These are phyloP conservation scores for Chaetoceros muelleri DNA, from an alignment of 108 stramenopile genomes.

Conservation along the genomic window DNA sequence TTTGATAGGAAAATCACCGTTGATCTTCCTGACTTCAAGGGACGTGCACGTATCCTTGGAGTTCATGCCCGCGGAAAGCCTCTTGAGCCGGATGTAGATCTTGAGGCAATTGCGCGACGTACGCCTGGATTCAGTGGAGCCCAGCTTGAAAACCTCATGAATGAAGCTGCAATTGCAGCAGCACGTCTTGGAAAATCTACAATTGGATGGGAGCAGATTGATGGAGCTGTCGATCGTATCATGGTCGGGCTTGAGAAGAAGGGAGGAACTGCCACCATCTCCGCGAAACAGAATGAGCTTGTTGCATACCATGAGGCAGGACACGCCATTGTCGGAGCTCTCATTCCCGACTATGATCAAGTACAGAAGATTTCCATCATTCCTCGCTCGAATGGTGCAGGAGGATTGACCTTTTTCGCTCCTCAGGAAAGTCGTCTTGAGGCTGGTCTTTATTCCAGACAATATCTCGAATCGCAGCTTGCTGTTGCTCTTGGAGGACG, in stretches of 20 bases:
- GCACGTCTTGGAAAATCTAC: slow-evolving; percentile 59
- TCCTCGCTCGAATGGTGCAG: slow-evolving; percentile 86
- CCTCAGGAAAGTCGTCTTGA: slow-evolving; percentile 88
- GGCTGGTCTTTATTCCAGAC: slow-evolving; percentile 81
- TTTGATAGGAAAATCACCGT: slow-evolving; percentile 97
- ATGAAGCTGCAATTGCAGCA: slow-evolving; percentile 93
- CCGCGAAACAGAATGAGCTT: slow-evolving; percentile 60
- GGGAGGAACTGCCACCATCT: slow-evolving; percentile 64
- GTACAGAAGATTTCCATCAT: slow-evolving; percentile 98
- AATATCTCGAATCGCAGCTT: slow-evolving; percentile 88
- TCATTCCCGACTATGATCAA: slow-evolving; percentile 85
- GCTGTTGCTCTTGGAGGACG: slow-evolving; percentile 95
- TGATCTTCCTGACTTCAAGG: slow-evolving; percentile 90
- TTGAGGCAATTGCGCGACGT: slow-evolving; percentile 79
- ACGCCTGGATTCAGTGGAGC: slow-evolving; percentile 98
- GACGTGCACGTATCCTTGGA: slow-evolving; percentile 82
- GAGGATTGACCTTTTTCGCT: slow-evolving; percentile 91
- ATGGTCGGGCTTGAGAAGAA: slow-evolving; percentile 95
- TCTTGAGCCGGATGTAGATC: slow-evolving; percentile 85
- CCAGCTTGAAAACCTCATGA: slow-evolving; percentile 93
- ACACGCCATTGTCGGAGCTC: slow-evolving; percentile 88
- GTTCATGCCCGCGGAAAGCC: slow-evolving; percentile 93
- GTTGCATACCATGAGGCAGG: slow-evolving; percentile 97
- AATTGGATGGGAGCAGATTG: slow-evolving; percentile 88
- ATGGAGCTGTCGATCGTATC: slow-evolving; percentile 93